Evolutionary conservation across 148 eudicot genomes (phyloP).

Genomic region (Rhododendron ferrugineum): DNA sequence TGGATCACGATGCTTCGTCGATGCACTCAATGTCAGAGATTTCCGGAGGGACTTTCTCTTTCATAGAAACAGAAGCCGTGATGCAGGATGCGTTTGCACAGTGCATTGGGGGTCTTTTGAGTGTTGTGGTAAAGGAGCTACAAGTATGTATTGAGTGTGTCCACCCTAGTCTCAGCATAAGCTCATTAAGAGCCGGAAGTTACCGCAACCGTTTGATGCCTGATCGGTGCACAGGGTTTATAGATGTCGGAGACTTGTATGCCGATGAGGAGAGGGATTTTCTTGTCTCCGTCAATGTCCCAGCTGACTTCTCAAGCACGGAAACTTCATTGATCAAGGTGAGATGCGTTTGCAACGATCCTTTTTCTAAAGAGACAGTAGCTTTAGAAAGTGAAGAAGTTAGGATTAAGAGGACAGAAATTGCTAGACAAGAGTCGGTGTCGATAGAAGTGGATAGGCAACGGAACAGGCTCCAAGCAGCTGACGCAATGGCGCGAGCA

Average conservation of each 20-base stretch:
- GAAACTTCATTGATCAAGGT: slow-evolving; percentile 56
- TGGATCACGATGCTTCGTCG: slow-evolving; percentile 69
- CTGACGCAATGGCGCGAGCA: slow-evolving; percentile 71
- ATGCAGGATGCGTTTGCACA: slow-evolving; percentile 92
- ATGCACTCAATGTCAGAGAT: slow-evolving; percentile 76
- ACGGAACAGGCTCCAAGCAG: slow-evolving; percentile 62
- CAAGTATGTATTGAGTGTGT: slow-evolving; percentile 49
- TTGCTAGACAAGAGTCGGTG: slow-evolving; percentile 27
- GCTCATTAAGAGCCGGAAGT: slow-evolving; percentile 64
- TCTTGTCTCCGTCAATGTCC: slow-evolving; percentile 58
- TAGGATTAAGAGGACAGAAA: slow-evolving; percentile 43
- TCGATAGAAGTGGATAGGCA: slow-evolving; percentile 81
- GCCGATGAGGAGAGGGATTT: slow-evolving; percentile 87
- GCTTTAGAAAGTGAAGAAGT: slow-evolving; percentile 40
- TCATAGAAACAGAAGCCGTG: slow-evolving; percentile 70
- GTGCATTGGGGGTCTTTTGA: slow-evolving; percentile 85
- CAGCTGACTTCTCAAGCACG: slow-evolving; percentile 22
- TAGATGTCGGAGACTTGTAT: slow-evolving; percentile 70
- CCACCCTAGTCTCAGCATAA: slow-evolving; percentile 32
- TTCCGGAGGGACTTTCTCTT: slow-evolving; percentile 89
- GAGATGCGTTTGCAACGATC: slow-evolving; percentile 49
- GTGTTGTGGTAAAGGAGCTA: slow-evolving; percentile 75
- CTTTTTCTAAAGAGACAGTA: slow-evolving; percentile 44
- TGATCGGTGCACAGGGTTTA: slow-evolving; percentile 38
- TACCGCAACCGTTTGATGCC: slow-evolving; percentile 29